Conservation (phyloP, 768 basidiomycete genomes). For the Tulasnella sp. region DNA sequence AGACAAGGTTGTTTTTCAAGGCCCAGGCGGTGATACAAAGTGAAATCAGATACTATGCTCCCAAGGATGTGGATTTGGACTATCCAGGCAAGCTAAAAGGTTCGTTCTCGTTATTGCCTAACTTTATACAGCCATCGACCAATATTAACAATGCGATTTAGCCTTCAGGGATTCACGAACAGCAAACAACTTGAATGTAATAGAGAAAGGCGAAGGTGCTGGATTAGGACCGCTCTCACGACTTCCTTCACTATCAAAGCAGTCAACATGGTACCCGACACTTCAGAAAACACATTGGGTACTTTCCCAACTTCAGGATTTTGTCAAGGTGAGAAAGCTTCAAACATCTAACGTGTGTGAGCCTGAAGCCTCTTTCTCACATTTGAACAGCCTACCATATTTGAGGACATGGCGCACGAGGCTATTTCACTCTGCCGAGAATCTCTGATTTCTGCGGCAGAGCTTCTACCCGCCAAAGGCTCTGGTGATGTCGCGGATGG, state of each 20-base stretch:
- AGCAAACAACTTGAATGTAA: not conserved
- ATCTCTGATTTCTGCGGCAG: constrained; percentile 62
- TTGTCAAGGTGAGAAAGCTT: constrained; percentile 61
- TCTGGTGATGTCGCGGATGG: constrained; percentile 39
- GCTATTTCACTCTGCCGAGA: constrained; percentile 70
- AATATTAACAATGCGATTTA: not conserved
- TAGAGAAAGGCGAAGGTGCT: not conserved
- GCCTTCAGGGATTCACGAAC: not conserved
- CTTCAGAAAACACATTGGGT: constrained; percentile 84
- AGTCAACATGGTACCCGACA: constrained; percentile 87
- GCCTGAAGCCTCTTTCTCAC: not conserved
- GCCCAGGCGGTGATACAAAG: constrained; percentile 83
- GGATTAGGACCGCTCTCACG: constrained; percentile 28
- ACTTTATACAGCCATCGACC: not conserved
- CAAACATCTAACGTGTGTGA: not conserved
- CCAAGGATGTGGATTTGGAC: constrained; percentile 64
- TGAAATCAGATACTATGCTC: constrained; percentile 73
- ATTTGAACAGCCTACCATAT: constrained; percentile 65
- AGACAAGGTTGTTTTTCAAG: constrained; percentile 90
- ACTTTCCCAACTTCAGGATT: constrained; percentile 75
- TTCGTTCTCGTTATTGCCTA: constrained; percentile 27
- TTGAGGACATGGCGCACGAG: constrained; percentile 93
- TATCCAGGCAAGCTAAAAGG: constrained; percentile 76
- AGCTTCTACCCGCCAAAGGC: constrained; percentile 42
- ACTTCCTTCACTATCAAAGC: constrained; percentile 54